phyloP scores from a whole-genome alignment of 257 asterid genomes.

The Avicennia marina region DNA sequence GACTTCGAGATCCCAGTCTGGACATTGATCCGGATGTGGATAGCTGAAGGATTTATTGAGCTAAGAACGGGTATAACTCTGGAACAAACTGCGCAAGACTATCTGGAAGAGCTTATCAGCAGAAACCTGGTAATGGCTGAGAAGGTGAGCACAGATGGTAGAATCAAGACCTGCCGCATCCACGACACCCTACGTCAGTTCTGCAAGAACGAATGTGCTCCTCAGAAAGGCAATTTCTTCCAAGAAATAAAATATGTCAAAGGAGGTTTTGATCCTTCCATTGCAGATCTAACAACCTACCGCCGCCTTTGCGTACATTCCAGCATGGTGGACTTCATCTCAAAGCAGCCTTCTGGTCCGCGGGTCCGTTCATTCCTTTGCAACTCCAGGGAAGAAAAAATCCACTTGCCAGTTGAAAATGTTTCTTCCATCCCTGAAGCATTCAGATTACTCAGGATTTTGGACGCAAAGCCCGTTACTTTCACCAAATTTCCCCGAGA shows the following conservation, averaged over 20 bases:
- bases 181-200: constrained; percentile 26
- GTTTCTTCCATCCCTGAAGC: constrained; percentile 14
- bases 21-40: too few species aligned
- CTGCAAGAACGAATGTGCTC: constrained; percentile 10
- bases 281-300: not conserved
- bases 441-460: constrained; percentile 26
- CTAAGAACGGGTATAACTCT: not conserved
- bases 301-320: constrained; percentile 29
- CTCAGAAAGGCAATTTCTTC: not conserved
- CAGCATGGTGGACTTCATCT: constrained; percentile 1
- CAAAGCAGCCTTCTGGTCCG: constrained; percentile 14
- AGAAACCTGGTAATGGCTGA: constrained; percentile 18
- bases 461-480: constrained; percentile 22
- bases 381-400: constrained; percentile 12
- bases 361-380: constrained; percentile 29
- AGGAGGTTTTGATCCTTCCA: constrained; percentile 3
- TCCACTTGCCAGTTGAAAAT: constrained; percentile 9
- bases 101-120: constrained; percentile 19
- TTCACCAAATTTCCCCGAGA: constrained; percentile 19
- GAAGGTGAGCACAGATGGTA: constrained; percentile 10
- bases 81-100: constrained; percentile 20
- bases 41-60: constrained; percentile 26
- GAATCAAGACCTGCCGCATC: constrained; percentile 21
- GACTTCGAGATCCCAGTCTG: too few species aligned
- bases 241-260: constrained; percentile 15